Conservation (phyloP, 768 basidiomycete genomes). For the Candolleomyces eurysporus region DNA sequence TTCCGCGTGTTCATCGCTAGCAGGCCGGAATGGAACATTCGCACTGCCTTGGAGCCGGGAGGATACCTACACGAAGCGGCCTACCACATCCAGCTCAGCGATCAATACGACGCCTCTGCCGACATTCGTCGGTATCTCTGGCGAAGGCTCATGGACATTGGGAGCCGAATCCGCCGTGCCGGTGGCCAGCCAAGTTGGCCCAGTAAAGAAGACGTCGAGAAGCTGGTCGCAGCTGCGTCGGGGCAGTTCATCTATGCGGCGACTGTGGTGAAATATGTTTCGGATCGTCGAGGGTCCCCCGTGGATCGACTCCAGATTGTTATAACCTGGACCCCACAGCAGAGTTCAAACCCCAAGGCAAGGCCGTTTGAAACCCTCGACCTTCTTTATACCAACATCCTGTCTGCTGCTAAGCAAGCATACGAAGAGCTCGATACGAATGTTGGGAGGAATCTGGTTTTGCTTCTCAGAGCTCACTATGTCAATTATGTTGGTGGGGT, state of each 20-base stretch:
- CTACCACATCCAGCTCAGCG: too few relatives aligned
- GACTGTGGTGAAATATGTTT: conserved; percentile 11
- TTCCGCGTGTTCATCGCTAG: too few relatives aligned
- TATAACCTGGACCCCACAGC: background rate
- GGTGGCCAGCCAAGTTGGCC: conserved; percentile 10
- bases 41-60: too few relatives aligned
- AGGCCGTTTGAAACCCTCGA: conserved; percentile 7
- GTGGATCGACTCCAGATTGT: background rate
- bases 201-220: background rate
- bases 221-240: conserved; percentile 7
- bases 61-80: too few relatives aligned
- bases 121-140: background rate
- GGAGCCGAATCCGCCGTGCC: background rate
- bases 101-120: too few relatives aligned
- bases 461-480: too few relatives aligned
- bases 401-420: background rate
- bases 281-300: conserved; percentile 7
- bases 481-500: too few relatives aligned
- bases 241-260: conserved; percentile 14
- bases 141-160: conserved; percentile 1
- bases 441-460: too few relatives aligned
- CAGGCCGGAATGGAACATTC: too few relatives aligned
- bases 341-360: too few relatives aligned
- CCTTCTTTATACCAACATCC: conserved; percentile 4
- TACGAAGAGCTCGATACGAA: too few relatives aligned